Conservation (phyloP, 352 stramenopile genomes). For the Saprolegnia diclina region DNA sequence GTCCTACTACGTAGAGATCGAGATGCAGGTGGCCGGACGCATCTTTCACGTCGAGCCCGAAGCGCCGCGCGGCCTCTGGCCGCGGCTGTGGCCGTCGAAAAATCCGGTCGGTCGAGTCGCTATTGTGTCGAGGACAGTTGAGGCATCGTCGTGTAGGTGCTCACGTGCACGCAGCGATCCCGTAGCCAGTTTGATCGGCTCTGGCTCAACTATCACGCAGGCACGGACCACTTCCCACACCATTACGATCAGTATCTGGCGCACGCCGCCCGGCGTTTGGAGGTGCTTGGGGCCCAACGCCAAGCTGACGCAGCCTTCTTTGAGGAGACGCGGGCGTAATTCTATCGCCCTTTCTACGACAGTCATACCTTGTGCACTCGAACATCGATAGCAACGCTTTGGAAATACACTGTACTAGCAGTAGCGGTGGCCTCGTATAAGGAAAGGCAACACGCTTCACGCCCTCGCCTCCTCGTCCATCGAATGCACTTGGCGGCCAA, state of each 20-base stretch:
- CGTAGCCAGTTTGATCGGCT: conserved; percentile 66
- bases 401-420: too few species aligned
- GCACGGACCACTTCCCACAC: conserved; percentile 76
- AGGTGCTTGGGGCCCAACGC: not conserved
- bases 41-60: conserved; percentile 66
- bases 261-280: not conserved
- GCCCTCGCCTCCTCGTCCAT: too few species aligned
- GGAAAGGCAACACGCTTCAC: too few species aligned
- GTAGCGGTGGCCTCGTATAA: too few species aligned
- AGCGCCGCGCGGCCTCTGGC: conserved; percentile 32
- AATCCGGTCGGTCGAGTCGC: conserved; percentile 39
- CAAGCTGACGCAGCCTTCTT: not conserved
- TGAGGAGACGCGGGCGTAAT: not conserved
- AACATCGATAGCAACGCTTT: too few species aligned
- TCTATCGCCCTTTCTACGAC: too few species aligned
- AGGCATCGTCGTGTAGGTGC: conserved; percentile 27
- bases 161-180: conserved; percentile 65
- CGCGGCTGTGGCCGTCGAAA: conserved; percentile 54
- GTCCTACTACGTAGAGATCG: too few species aligned
- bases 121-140: conserved; percentile 33
- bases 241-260: conserved; percentile 53
- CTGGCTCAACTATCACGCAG: conserved; percentile 47
- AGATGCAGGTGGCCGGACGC: conserved; percentile 61
- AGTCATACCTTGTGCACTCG: too few species aligned
- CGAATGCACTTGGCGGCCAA: too few species aligned